These are phyloP conservation scores for Russula griseocarnosa DNA, from an alignment of 768 basidiomycete species.

Conservation along the genomic window DNA sequence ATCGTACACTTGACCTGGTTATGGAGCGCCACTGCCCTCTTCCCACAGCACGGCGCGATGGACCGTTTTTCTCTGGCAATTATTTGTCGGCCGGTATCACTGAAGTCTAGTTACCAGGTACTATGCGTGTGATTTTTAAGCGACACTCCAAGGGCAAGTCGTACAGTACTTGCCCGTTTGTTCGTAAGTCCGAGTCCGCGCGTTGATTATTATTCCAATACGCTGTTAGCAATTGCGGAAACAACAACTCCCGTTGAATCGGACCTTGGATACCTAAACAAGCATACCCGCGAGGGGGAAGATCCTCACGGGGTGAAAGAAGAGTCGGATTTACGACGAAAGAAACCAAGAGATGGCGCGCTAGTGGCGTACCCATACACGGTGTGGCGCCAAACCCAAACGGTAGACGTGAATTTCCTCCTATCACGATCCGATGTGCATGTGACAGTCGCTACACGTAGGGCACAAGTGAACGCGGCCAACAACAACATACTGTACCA, in stretches of 20 bases:
- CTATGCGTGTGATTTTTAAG: constrained; percentile 7
- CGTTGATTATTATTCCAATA: neutral
- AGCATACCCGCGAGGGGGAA: neutral
- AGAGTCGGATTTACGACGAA: constrained; percentile 4
- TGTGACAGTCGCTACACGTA: no score
- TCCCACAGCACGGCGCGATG: constrained; percentile 2
- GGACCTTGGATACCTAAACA: neutral
- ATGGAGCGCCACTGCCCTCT: neutral
- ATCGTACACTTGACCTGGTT: neutral
- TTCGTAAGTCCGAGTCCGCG: neutral
- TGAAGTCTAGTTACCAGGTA: constrained; percentile 5
- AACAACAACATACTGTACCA: neutral
- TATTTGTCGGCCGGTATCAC: neutral
- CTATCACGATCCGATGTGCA: neutral
- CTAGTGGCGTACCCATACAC: neutral
- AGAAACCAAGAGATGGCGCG: neutral
- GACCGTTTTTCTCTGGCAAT: neutral
- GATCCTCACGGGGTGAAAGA: neutral
- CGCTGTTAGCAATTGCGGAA: neutral
- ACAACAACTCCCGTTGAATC: neutral
- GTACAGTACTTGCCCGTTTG: neutral
- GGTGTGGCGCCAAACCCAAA: neutral
- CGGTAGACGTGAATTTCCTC: neutral
- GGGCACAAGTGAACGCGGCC: no score
- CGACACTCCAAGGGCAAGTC: neutral